Conservation (phyloP, 176 grass and related monocot genomes). For the Phragmites australis region DNA sequence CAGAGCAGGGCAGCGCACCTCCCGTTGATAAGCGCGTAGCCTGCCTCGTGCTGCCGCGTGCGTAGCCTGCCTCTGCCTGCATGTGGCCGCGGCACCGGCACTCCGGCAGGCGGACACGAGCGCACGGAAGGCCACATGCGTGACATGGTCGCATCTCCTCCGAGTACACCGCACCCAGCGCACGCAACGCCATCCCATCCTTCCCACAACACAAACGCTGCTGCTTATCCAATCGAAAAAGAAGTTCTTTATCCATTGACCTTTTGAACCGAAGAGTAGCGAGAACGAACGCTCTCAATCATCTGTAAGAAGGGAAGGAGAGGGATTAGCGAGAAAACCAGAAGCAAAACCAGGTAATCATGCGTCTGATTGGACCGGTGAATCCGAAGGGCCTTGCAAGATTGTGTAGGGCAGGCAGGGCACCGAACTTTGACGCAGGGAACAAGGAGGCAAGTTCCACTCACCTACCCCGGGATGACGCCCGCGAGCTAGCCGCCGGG, state of each 20-base stretch:
- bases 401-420: slow-evolving; percentile 24
- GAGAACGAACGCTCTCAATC: background rate
- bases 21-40: background rate
- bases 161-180: slow-evolving; percentile 16
- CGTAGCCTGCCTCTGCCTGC: background rate
- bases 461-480: background rate
- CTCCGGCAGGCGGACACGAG: slow-evolving; percentile 6
- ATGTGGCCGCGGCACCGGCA: slow-evolving; percentile 37
- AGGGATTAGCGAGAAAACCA: background rate
- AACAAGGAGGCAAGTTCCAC: slow-evolving; percentile 16
- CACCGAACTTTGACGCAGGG: background rate
- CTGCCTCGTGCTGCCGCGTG: slow-evolving; percentile 5
- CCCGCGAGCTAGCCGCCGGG: background rate
- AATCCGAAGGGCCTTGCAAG: background rate
- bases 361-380: background rate
- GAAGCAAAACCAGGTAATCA: background rate
- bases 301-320: background rate
- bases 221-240: background rate
- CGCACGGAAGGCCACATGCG: slow-evolving; percentile 35
- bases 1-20: background rate
- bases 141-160: background rate
- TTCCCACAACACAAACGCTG: background rate
- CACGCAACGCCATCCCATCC: slow-evolving; percentile 1
- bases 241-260: slow-evolving; percentile 24
- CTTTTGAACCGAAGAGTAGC: background rate